A percentile compares a stretch with the other conserved stretches of the same genome.
Conservation (phyloP, 306 rosid genomes). For the Castanea crenata region DNA sequence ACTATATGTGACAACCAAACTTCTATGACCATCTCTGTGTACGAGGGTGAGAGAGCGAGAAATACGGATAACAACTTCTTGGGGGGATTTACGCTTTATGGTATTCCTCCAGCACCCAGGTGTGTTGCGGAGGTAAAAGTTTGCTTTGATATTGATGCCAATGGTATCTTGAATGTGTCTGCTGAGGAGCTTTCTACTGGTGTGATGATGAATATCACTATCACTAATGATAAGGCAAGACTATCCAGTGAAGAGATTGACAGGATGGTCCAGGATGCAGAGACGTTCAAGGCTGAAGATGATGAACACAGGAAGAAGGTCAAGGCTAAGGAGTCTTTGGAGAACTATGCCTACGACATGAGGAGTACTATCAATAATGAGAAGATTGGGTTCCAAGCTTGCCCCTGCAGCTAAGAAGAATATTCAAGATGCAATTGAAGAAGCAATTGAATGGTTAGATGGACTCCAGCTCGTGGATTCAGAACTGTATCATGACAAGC, state of each 20-base stretch:
- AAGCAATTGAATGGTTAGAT: constrained; percentile 17
- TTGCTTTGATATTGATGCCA: neutral
- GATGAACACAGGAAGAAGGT: constrained; percentile 23
- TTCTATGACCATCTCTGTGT: neutral
- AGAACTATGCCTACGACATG: constrained; percentile 19
- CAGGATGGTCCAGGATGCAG: constrained; percentile 12
- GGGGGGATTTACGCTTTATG: constrained; percentile 1
- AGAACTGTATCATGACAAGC: constrained; percentile 14
- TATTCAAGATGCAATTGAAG: constrained; percentile 11
- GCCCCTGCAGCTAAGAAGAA: neutral
- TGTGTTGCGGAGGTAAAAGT: neutral
- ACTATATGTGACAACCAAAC: neutral
- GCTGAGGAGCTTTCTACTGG: constrained; percentile 12
- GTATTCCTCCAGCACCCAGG: constrained; percentile 18
- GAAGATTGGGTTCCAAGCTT: constrained; percentile 18
- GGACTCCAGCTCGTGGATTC: constrained; percentile 1
- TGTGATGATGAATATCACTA: constrained; percentile 1
- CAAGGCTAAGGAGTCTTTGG: constrained; percentile 12
- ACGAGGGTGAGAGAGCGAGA: constrained; percentile 21
- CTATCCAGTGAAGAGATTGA: constrained; percentile 7
- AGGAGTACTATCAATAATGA: constrained; percentile 15
- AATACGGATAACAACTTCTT: constrained; percentile 4
- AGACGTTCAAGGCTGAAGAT: constrained; percentile 15
- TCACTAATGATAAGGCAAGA: constrained; percentile 13
- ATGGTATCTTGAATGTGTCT: constrained; percentile 11